Evolutionary conservation across 495 filamentous ascomycete species (phyloP).

Genomic region (Cryomyces minteri): DNA sequence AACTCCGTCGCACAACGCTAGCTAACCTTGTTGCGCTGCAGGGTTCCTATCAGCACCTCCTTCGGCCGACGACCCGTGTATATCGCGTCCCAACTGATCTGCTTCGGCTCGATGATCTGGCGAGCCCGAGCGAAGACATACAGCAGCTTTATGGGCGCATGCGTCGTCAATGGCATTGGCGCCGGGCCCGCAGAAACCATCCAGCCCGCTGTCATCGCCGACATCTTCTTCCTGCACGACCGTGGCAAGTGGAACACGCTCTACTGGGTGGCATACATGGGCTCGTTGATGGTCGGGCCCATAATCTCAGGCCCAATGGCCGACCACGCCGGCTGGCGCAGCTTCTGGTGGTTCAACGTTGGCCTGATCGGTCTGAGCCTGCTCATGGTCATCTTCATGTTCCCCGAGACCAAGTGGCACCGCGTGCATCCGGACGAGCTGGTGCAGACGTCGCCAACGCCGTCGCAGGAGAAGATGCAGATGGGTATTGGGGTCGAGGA

Average conservation of each 20-base stretch:
- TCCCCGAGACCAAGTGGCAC: conserved; percentile 44
- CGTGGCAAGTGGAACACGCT: conserved; percentile 46
- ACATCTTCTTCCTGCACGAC: conserved; percentile 50
- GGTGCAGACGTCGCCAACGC: conserved; percentile 4
- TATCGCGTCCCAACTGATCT: conserved; percentile 35
- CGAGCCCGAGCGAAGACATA: conserved; percentile 37
- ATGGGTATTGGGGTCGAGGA: not conserved
- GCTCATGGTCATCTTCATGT: conserved; percentile 32
- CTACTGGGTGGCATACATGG: conserved; percentile 38
- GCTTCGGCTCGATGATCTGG: conserved; percentile 39
- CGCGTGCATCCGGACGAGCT: conserved; percentile 19
- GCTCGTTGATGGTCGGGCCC: conserved; percentile 30
- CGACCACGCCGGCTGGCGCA: conserved; percentile 34
- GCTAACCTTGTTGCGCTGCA: conserved; percentile 5
- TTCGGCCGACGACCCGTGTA: conserved; percentile 40
- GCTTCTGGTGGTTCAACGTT: conserved; percentile 39
- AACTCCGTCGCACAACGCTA: not conserved
- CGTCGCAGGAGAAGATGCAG: conserved; percentile 1
- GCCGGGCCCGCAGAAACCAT: conserved; percentile 39
- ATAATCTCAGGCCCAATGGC: conserved; percentile 41
- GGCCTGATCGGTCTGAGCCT: conserved; percentile 26
- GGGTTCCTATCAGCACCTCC: conserved; percentile 39
- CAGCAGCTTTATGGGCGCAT: conserved; percentile 41
- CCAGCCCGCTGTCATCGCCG: conserved; percentile 42
- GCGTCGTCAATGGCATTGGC: conserved; percentile 37